Base-by-base conservation (phyloP, 805 yeast species). In the Allodekkera sacchari region DNA sequence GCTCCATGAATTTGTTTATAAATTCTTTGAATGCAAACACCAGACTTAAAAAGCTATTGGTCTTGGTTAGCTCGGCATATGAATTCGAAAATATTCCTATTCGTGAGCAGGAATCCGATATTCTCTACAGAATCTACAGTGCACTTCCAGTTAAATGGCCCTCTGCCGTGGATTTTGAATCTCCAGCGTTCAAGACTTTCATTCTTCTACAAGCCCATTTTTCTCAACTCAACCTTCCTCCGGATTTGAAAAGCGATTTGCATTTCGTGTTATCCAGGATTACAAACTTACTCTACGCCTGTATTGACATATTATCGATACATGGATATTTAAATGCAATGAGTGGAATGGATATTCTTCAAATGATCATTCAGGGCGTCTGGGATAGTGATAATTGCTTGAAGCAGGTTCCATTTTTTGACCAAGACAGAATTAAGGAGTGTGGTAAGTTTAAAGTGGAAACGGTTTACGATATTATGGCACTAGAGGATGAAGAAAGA, bases 291-390 rank as follows among this genome's bases (percentile, higher is more conserved):
- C 55, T 83, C 6, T 66, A 76, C 42, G 83, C 89, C 0, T 59
- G 75, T 28, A 77, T 83, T 13, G 96, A 92, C 52, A 58, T 79
- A 1, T 58, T 87, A 23, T 77, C 95, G 0, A 72, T 84, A 42
- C 85, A 85, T 37, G 96, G 96, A 0, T 63, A 69, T 42, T 57
- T 88, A 46, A 81, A 76, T 51, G 87, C 94, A 0, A 65, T 84
- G 42, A 66, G 70, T 27, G 89, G 84, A 0, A 83, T 92, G 83
- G 96, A 92, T 50, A 50, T 87, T 31, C 69, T 82, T 2, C 98
- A 92, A 50, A 83, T 85, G 94, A 57, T 84, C 6, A 73, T 80
- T 2, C 97, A 89, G 52, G 94, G 82, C 1, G 61, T 83, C 17
- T 85, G 95, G 94, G 83, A 75, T 42, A 64, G 74, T 6, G 95